Percentiles rank a stretch among this genome's conserved stretches.
These are phyloP conservation scores for Mycena albidolilacea DNA, from an alignment of 768 basidiomycete genomes.

Conservation along the genomic window DNA sequence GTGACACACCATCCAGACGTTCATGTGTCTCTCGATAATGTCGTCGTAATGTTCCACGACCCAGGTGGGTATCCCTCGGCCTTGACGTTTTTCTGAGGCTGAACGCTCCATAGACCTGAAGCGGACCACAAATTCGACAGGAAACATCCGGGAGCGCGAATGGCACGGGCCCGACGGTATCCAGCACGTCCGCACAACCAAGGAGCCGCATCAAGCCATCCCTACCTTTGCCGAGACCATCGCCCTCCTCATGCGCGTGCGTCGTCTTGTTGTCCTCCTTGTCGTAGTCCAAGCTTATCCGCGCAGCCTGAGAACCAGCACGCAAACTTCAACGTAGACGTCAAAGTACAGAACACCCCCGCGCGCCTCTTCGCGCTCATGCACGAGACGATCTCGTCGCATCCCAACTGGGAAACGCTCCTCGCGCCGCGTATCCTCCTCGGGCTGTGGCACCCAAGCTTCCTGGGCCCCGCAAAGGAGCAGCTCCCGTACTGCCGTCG, in stretches of 20 bases:
- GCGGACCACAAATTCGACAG: slow-evolving; percentile 87
- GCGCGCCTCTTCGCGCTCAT: slow-evolving; percentile 87
- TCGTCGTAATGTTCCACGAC: slow-evolving; percentile 97
- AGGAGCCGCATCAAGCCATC: slow-evolving; percentile 87
- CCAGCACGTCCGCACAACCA: slow-evolving; percentile 84
- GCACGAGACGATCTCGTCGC: slow-evolving; percentile 73
- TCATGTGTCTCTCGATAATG: slow-evolving; percentile 90
- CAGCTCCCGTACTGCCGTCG: slow-evolving; percentile 87
- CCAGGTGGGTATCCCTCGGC: slow-evolving; percentile 65
- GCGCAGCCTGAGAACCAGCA: slow-evolving; percentile 80
- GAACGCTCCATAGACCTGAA: slow-evolving; percentile 64
- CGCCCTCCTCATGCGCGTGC: slow-evolving; percentile 81
- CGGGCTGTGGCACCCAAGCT: slow-evolving; percentile 94
- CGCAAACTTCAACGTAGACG: slow-evolving; percentile 89
- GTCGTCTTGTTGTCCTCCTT: slow-evolving; percentile 38
- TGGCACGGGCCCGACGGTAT: slow-evolving; percentile 84
- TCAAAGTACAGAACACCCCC: slow-evolving; percentile 95
- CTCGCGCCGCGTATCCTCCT: slow-evolving; percentile 87
- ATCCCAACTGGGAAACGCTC: slow-evolving; percentile 79
- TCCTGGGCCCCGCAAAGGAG: slow-evolving; percentile 81
- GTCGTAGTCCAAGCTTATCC: slow-evolving; percentile 29
- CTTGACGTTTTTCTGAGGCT: slow-evolving; percentile 38
- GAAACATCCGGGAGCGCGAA: slow-evolving; percentile 78
- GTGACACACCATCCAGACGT: slow-evolving; percentile 86
- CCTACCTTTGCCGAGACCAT: slow-evolving; percentile 93